Base-by-base conservation (phyloP, 2,329 filamentous ascomycete species). In the Elsinoe necatrix region DNA sequence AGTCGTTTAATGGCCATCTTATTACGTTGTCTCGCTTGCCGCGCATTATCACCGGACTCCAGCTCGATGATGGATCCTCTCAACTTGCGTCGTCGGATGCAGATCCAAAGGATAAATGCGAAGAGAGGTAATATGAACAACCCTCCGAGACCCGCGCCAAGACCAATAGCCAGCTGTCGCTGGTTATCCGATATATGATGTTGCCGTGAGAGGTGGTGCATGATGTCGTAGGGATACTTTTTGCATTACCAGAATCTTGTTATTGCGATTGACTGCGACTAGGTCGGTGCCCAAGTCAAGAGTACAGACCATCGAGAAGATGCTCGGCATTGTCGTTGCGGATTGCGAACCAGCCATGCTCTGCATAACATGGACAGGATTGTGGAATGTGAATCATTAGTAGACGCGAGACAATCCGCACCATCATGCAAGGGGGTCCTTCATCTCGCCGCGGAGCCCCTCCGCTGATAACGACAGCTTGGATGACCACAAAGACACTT, bases 401-500 rank as follows among this genome's bases (percentile, higher is more conserved):
- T 8, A 25, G 34, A 52, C 48, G 48, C 48, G 48, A 37, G n/a
- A 16, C 11, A n/a, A n/a, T 39, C 31, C 48, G 48, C 48, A 20
- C 29, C 31, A 16, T 39, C 16, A 52, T 11, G 48, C 48, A 52
- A 52, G 48, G 48, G 48, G 11, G 21, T 20, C 14, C 4, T 31
- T 39, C 25, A 31, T 31, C 45, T 31, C 14, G 11, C 7, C 21
- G 16, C 31, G 11, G 20, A 25, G 9, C 31, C 29, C 31, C 31
- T 37, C 34, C 48, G 34, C 39, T 52, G 48, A 25, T 52, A 79
- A 57, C 76, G 68, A 63, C 79, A 81, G 56, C 76, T 77, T 11
- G 68, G 63, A 66, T 80, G 77, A 3, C 77, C 77, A 62, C 79
- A 82, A 0, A 80, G 67, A 64, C 78, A 82, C 9, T 68, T 70